A percentile compares a stretch with the other conserved stretches of the same genome.
Conservation (phyloP, 495 filamentous ascomycete genomes). For the Tricharina praecox region DNA sequence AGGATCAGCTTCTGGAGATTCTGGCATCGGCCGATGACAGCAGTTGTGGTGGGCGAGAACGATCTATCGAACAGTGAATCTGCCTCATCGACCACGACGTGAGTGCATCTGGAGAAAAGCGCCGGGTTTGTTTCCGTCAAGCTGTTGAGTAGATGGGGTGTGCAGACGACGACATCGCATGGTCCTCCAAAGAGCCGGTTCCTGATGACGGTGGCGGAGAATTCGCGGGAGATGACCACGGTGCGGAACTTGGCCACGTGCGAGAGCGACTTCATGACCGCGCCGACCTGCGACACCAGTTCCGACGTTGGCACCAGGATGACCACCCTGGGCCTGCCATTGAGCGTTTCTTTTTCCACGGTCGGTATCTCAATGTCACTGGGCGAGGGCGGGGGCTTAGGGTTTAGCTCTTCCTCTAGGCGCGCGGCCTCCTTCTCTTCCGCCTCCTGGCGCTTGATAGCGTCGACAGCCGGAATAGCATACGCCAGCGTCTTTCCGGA, state of each 20-base stretch:
- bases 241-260: constrained; percentile 73
- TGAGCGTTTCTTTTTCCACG: constrained; percentile 39
- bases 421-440: constrained; percentile 32
- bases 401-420: constrained; percentile 29
- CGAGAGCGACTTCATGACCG: constrained; percentile 58
- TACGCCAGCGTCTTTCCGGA: constrained; percentile 95
- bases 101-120: constrained; percentile 66
- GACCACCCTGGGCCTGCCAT: constrained; percentile 62
- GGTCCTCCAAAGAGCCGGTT: constrained; percentile 58
- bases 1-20: constrained; percentile 78
- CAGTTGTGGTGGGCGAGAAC: constrained; percentile 64
- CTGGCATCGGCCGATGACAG: constrained; percentile 61
- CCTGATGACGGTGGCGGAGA: constrained; percentile 64
- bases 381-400: constrained; percentile 28
- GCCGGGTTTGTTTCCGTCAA: constrained; percentile 77
- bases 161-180: constrained; percentile 73
- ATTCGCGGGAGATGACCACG: constrained; percentile 57
- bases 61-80: constrained; percentile 88
- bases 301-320: constrained; percentile 90
- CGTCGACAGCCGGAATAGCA: constrained; percentile 61
- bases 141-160: constrained; percentile 71
- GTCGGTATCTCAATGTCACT: constrained; percentile 36
- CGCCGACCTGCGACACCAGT: constrained; percentile 72
- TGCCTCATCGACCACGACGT: constrained; percentile 84
- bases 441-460: constrained; percentile 60